These are phyloP conservation scores for Phoma sp. DNA, from an alignment of 2,329 filamentous ascomycete genomes.

Conservation along the genomic window DNA sequence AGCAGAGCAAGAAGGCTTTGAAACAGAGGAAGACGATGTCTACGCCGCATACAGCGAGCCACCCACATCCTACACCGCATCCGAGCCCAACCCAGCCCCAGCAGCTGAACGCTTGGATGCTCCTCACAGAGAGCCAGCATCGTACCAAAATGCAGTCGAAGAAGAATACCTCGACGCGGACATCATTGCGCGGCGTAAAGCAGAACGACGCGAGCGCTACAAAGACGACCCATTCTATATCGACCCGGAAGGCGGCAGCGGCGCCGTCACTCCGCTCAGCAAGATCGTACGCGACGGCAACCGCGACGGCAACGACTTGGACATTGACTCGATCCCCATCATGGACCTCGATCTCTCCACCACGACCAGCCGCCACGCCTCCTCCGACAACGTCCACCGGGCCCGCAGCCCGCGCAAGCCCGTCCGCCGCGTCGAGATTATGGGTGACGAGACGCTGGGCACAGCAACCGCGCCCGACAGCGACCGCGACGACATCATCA, in stretches of 20 bases:
- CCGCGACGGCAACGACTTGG: slow-evolving; percentile 71
- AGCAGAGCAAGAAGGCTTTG: slow-evolving; percentile 54
- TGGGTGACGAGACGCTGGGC: slow-evolving; percentile 56
- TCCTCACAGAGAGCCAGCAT: slow-evolving; percentile 43
- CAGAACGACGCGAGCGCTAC: slow-evolving; percentile 80
- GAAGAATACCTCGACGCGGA: slow-evolving; percentile 70
- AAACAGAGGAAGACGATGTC: slow-evolving; percentile 52
- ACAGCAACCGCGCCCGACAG: slow-evolving; percentile 36
- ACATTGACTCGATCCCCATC: slow-evolving; percentile 94
- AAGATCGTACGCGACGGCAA: slow-evolving; percentile 72
- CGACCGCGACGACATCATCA: slow-evolving; percentile 40
- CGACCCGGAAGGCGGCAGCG: slow-evolving; percentile 58
- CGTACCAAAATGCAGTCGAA: slow-evolving; percentile 55
- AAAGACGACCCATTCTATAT: slow-evolving; percentile 98
- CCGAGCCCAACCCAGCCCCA: slow-evolving; percentile 32
- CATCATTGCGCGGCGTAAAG: slow-evolving; percentile 74
- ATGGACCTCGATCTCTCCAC: slow-evolving; percentile 82
- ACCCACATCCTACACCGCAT: slow-evolving; percentile 31
- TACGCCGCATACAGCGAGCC: slow-evolving; percentile 55
- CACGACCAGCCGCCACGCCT: slow-evolving; percentile 15
- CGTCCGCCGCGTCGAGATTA: slow-evolving; percentile 51
- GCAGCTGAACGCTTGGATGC: slow-evolving; percentile 54
- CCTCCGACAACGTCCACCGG: slow-evolving; percentile 26
- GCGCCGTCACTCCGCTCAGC: slow-evolving; percentile 77
- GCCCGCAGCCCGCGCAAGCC: slow-evolving; percentile 40